Conservation (phyloP, 371 early-diverging fungal genomes). For the Mortierella sp. region DNA sequence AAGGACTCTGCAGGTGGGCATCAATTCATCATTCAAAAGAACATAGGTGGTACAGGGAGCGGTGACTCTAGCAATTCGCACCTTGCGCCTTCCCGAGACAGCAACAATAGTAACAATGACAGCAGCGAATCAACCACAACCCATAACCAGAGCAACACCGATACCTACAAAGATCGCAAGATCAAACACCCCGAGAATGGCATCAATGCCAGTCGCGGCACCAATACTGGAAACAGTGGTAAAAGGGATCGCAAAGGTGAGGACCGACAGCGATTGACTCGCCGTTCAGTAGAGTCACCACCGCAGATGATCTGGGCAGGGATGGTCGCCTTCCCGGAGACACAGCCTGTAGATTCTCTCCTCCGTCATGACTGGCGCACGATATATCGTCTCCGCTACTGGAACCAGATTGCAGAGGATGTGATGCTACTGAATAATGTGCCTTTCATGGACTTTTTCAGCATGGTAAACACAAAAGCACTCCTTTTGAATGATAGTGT, state of each 20-base stretch:
- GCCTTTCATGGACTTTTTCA: no score
- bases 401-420: constrained; percentile 52
- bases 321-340: constrained; percentile 44
- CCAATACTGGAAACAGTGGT: background rate
- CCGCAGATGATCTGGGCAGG: constrained; percentile 38
- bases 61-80: no score
- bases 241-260: background rate
- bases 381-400: constrained; percentile 47
- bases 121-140: no score
- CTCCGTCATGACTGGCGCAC: constrained; percentile 44
- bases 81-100: no score
- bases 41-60: no score
- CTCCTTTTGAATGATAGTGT: no score
- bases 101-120: no score
- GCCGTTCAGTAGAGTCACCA: background rate
- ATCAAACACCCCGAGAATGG: no score
- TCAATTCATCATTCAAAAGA: background rate
- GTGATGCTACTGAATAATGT: constrained; percentile 49
- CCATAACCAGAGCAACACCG: no score
- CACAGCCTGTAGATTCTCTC: constrained; percentile 10
- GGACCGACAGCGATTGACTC: background rate
- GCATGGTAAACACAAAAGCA: no score
- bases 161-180: no score
- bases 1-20: background rate
- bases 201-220: background rate